Evolutionary conservation across 805 yeast species (phyloP), one percentile per base, ranked within the genome.

Genomic region (Jamesozyma spencerorum): DNA sequence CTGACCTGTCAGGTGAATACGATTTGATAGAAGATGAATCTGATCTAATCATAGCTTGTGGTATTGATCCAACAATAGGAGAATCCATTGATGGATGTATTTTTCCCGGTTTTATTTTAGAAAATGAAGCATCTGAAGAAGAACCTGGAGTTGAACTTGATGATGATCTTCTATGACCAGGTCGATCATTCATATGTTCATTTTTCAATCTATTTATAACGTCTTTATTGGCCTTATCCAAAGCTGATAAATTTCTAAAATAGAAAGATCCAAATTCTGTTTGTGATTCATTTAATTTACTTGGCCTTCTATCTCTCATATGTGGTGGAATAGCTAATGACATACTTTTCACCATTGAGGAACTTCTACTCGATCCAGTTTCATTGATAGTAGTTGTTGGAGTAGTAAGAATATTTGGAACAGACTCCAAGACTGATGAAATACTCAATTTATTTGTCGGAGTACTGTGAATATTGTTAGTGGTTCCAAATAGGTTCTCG

Each of bases 161-260:
- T 1, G 61, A 56, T 2, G 56, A 42, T 42, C 66, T 60, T 41
- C 64, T 68, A 6, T 30, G 28, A 6, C 47, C 47, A 3, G 49
- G 49, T 18, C 39, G 46, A n/a, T 60, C 64, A 31, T 60, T 60
- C 47, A 80, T 49, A 58, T 85, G 94, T 57, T 90, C 97, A 24
- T 71, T 80, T 54, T 87, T 84, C 55, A 92, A 72, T 47, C 95
- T 68, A 53, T 85, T 84, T 47, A 92, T 86, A 12, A 84, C 88
- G 62, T 88, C 97, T 55, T 85, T 86, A 56, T 92, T 92, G 7
- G 95, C 97, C 52, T 83, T 84, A 51, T 92, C 97, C 41, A 94
- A 70, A 5, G 92, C 92, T 4, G 90, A 80, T 46, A 92, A 65
- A 57, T 92, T 92, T 48, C 96, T 71, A 63, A 85, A 92, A 44